A percentile compares a stretch with the other conserved stretches of the same genome.
Evolutionary conservation across 2,329 filamentous ascomycete genomes (phyloP).

Genomic region (Colletotrichum aenigma): DNA sequence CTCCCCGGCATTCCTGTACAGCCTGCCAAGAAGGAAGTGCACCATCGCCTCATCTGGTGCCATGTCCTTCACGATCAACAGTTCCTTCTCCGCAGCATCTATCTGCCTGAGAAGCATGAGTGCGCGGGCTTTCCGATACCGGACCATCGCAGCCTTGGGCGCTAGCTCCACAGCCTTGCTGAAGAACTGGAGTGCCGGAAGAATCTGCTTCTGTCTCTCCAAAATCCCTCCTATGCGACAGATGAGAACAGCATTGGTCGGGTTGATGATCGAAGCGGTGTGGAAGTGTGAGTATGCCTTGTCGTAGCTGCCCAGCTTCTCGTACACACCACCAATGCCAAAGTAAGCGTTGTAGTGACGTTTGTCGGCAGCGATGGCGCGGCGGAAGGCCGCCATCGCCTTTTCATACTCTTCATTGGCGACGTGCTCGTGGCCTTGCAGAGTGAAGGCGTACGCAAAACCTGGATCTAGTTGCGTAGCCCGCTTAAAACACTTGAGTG

Average conservation of each 20-base stretch:
- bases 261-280: constrained; percentile 87
- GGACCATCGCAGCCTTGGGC: constrained; percentile 79
- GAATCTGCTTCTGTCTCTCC: constrained; percentile 85
- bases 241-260: constrained; percentile 89
- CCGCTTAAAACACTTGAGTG: constrained; percentile 90
- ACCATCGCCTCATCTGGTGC: constrained; percentile 95
- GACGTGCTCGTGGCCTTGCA: constrained; percentile 95
- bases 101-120: constrained; percentile 77
- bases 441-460: constrained; percentile 93
- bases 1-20: constrained; percentile 75
- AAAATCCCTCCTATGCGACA: constrained; percentile 91
- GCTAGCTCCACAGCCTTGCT: constrained; percentile 81
- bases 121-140: constrained; percentile 91
- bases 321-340: constrained; percentile 81
- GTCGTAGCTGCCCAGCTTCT: constrained; percentile 88
- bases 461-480: constrained; percentile 88
- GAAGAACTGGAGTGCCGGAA: constrained; percentile 81
- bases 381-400: constrained; percentile 84
- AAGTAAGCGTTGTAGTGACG: constrained; percentile 99
- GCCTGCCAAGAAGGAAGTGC: constrained; percentile 89
- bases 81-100: constrained; percentile 76
- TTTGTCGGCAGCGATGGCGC: constrained; percentile 82
- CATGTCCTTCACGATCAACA: constrained; percentile 87
- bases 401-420: constrained; percentile 98
- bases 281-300: constrained; percentile 92